phyloP scores from a whole-genome alignment of 108 stramenopile species.

The Discostella pseudostelligera region DNA sequence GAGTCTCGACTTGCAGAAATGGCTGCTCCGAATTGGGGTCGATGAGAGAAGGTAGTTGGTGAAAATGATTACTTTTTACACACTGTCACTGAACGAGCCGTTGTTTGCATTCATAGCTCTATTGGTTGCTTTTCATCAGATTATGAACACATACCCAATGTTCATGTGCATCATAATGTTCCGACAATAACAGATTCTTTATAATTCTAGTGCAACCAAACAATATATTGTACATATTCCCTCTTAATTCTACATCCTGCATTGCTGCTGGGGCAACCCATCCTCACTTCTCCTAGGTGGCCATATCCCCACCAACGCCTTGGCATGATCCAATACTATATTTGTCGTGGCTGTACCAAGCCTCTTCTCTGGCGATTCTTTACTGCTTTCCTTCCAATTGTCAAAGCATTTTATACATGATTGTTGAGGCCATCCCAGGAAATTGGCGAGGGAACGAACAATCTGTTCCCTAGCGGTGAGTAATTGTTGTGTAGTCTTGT shows the following conservation, averaged over 20 bases:
- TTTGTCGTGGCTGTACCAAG: conserved; percentile 12
- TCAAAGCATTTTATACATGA: conserved; percentile 23
- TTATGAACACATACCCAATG: too few species aligned
- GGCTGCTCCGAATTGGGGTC: conserved; percentile 27
- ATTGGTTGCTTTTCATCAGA: too few species aligned
- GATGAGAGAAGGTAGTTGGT: too few species aligned
- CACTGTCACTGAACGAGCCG: too few species aligned
- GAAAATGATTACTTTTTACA: too few species aligned
- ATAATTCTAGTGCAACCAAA: too few species aligned
- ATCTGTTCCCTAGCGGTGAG: background rate
- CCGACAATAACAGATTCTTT: too few species aligned
- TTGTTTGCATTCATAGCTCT: too few species aligned
- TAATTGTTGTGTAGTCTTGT: background rate
- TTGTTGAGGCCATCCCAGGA: conserved; percentile 21
- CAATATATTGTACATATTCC: too few species aligned
- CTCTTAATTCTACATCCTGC: too few species aligned
- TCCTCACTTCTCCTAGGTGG: conserved; percentile 19
- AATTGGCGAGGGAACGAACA: conserved; percentile 5
- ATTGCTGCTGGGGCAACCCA: conserved; percentile 22
- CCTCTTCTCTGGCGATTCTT: background rate
- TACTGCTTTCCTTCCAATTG: conserved; percentile 23
- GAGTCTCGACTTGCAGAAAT: conserved; percentile 46
- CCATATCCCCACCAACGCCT: conserved; percentile 27
- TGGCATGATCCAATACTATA: conserved; percentile 22
- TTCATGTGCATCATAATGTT: too few species aligned